phyloP scores from a whole-genome alignment of 2,329 filamentous ascomycete genomes.

The Zasmidium citrigriseum region DNA sequence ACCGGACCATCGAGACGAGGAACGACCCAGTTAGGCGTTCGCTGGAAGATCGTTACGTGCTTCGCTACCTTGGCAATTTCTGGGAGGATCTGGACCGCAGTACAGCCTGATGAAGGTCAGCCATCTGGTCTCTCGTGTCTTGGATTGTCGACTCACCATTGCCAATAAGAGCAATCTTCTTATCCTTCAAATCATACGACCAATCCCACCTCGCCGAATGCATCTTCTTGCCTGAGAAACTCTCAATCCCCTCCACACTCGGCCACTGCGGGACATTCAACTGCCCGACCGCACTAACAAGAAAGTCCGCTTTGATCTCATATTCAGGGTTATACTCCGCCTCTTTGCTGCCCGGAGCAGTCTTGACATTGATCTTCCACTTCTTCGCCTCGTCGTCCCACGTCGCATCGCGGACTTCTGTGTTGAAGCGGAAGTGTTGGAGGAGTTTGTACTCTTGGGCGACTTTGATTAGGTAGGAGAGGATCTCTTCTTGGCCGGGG shows the following conservation, averaged over 20 bases:
- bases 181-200: conserved; percentile 56
- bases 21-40: conserved; percentile 61
- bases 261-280: conserved; percentile 55
- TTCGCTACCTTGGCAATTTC: conserved; percentile 55
- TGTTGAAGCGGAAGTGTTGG: conserved; percentile 60
- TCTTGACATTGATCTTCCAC: conserved; percentile 53
- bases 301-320: conserved; percentile 56
- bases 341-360: conserved; percentile 54
- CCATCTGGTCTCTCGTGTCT: background rate
- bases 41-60: conserved; percentile 57
- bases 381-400: conserved; percentile 57
- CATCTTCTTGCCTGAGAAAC: conserved; percentile 56
- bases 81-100: conserved; percentile 60
- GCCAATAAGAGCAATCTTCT: conserved; percentile 61
- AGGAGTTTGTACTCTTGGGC: conserved; percentile 58
- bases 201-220: conserved; percentile 64
- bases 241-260: conserved; percentile 49
- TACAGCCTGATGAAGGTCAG: conserved; percentile 47
- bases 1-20: conserved; percentile 54
- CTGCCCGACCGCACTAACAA: conserved; percentile 61
- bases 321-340: conserved; percentile 55
- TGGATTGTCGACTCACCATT: conserved; percentile 46
- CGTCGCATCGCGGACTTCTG: conserved; percentile 51
- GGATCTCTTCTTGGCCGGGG: conserved; percentile 62
- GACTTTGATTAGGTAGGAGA: conserved; percentile 56